Base-by-base conservation (phyloP, 768 basidiomycete species). In the Collybia mongolica region DNA sequence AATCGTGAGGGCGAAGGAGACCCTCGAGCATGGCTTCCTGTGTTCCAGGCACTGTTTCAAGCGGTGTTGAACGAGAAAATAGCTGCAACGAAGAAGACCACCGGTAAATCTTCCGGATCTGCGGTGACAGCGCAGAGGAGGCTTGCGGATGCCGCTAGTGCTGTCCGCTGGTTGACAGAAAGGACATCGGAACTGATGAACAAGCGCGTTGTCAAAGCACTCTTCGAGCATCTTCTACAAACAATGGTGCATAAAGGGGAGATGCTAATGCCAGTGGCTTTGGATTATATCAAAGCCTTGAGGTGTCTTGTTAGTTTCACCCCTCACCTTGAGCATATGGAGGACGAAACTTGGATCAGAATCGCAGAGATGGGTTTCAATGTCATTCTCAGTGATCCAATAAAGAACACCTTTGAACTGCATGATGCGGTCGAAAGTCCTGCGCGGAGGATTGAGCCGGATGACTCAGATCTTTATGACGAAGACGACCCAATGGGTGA, bases 251-350 rank as follows among this genome's bases (percentile, higher is more conserved):
- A 81, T 58, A 70, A 74, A 18, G 73, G 75, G 32, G 62, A 72
- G 29, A 69, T 97, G 12, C 75, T 86, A 52, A 60, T 71, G 3
- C 82, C 84, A 0, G 75, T 93, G 3, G 84, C 90, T 9, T 67
- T 90, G 54, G 83, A 95, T 65, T 95, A 93, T 64, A 73, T 88
- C 49, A 95, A 95, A 63, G 77, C 88, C 0, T 72, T 97, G 43
- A 80, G 80, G 48, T 72, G 70, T 51, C 61, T 98, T 7, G 69
- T 91, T 45, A 71, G 72, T 49, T 86, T 83, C 65, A 63, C 70
- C 2, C 86, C 92, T 2, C 94, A 98, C 67, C 72, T 95, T 48
- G 88, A 95, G 39, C 83, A 87, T 57, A 60, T 95, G 45, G 81
- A 81, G 8, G 70, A 77, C 29, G 69, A 72, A 1, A 68, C 52